These are phyloP conservation scores for Claviceps paspali DNA, from an alignment of 2,329 filamentous ascomycete species.

Conservation along the genomic window DNA sequence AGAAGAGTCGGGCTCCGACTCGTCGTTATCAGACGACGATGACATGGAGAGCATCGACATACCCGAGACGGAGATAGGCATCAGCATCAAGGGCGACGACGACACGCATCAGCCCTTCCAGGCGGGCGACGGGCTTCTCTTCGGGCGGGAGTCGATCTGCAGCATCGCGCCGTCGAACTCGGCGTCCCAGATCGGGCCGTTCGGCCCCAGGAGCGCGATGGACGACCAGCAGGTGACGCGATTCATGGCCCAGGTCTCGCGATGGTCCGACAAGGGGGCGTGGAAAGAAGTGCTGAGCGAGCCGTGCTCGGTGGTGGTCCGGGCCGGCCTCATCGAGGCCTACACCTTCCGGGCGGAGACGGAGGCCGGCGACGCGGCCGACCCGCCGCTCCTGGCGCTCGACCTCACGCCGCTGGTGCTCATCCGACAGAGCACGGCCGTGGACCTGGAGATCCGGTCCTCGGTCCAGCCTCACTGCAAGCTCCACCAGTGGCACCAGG, in stretches of 20 bases:
- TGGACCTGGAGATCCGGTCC: slow-evolving; percentile 89
- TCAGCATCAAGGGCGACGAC: slow-evolving; percentile 32
- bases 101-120: no score
- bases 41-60: slow-evolving; percentile 46
- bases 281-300: slow-evolving; percentile 44
- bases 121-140: no score
- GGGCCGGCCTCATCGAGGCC: slow-evolving; percentile 43
- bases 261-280: slow-evolving; percentile 44
- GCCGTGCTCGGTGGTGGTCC: slow-evolving; percentile 39
- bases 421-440: slow-evolving; percentile 74
- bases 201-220: slow-evolving; percentile 28
- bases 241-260: slow-evolving; percentile 40
- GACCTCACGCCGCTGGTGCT: slow-evolving; percentile 86
- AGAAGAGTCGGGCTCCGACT: slow-evolving; percentile 30
- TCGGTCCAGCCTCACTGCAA: slow-evolving; percentile 60
- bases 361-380: slow-evolving; percentile 12
- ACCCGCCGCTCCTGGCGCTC: slow-evolving; percentile 47
- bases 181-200: slow-evolving; percentile 53
- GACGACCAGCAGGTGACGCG: slow-evolving; percentile 30
- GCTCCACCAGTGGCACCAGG: slow-evolving; percentile 46
- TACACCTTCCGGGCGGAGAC: slow-evolving; percentile 26
- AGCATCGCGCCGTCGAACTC: slow-evolving; percentile 70
- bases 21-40: slow-evolving; percentile 34
- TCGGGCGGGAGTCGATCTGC: slow-evolving; percentile 33
- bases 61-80: slow-evolving; percentile 41